phyloP scores from a whole-genome alignment of 768 basidiomycete species.

The Naganishia onofrii region DNA sequence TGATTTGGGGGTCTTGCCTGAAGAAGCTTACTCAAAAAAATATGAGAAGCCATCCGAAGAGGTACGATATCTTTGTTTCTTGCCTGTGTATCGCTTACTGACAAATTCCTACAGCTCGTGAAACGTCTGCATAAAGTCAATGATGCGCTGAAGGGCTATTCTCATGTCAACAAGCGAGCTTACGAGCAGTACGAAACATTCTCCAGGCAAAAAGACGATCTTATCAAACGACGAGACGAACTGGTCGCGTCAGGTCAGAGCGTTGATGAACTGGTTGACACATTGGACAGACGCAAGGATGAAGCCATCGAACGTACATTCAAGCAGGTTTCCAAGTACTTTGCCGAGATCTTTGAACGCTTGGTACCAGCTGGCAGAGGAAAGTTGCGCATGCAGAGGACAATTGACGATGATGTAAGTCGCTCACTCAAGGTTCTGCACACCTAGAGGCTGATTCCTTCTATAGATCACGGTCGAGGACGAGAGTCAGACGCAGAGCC shows the following conservation, averaged over 20 bases:
- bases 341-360: slow-evolving; percentile 94
- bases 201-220: slow-evolving; percentile 92
- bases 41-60: slow-evolving; percentile 80
- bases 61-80: slow-evolving; percentile 56
- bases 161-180: slow-evolving; percentile 98
- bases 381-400: slow-evolving; percentile 83
- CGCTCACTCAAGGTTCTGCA: background rate
- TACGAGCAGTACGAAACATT: slow-evolving; percentile 98
- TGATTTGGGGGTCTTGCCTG: slow-evolving; percentile 91
- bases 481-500: slow-evolving; percentile 22
- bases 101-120: slow-evolving; percentile 63
- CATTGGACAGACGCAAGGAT: slow-evolving; percentile 93
- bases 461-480: slow-evolving; percentile 11
- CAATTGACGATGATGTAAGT: slow-evolving; percentile 62
- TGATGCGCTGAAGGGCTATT: slow-evolving; percentile 90
- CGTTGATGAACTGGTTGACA: slow-evolving; percentile 87
- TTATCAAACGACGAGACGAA: slow-evolving; percentile 80
- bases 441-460: background rate
- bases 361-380: slow-evolving; percentile 92
- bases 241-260: slow-evolving; percentile 83
- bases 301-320: slow-evolving; percentile 98
- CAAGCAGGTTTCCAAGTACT: slow-evolving; percentile 95
- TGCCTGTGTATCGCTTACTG: background rate
- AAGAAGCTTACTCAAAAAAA: slow-evolving; percentile 96
- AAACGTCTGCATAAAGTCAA: slow-evolving; percentile 90